phyloP scores from a whole-genome alignment of 345 rosid species.

The Dovyalis caffra region DNA sequence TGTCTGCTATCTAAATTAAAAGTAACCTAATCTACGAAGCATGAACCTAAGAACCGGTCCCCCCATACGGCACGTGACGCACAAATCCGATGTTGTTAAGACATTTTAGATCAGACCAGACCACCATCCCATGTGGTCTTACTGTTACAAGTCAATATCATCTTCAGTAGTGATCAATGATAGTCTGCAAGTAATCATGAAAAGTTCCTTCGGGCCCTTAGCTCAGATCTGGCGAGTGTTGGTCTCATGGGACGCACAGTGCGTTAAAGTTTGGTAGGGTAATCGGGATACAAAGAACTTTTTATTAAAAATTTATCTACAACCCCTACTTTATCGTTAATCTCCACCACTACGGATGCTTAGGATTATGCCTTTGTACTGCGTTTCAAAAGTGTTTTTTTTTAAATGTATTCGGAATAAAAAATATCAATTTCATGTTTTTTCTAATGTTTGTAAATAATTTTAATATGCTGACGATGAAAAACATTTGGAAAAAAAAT shows the following conservation, averaged over 20 bases:
- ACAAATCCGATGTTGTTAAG: not conserved
- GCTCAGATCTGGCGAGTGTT: not conserved
- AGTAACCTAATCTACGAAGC: not conserved
- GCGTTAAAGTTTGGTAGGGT: not conserved
- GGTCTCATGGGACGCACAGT: conserved; percentile 12
- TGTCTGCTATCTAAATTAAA: not conserved
- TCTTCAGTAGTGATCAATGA: not conserved
- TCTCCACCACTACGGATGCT: no score
- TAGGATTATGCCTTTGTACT: no score
- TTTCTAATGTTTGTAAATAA: no score
- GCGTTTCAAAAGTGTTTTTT: no score
- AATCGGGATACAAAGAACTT: not conserved
- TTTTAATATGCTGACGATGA: no score
- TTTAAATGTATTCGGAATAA: no score
- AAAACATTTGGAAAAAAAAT: no score
- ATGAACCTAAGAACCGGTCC: no score
- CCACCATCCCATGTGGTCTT: not conserved
- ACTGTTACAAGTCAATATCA: not conserved
- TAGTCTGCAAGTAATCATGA: not conserved
- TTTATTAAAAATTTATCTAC: no score
- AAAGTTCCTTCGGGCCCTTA: not conserved
- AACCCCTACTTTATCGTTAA: no score
- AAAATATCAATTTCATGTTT: no score
- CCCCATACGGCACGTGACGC: not conserved
- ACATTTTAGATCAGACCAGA: not conserved